These are phyloP conservation scores for Bipolaris cookei DNA, from an alignment of 2,329 filamentous ascomycete species.

Conservation along the genomic window DNA sequence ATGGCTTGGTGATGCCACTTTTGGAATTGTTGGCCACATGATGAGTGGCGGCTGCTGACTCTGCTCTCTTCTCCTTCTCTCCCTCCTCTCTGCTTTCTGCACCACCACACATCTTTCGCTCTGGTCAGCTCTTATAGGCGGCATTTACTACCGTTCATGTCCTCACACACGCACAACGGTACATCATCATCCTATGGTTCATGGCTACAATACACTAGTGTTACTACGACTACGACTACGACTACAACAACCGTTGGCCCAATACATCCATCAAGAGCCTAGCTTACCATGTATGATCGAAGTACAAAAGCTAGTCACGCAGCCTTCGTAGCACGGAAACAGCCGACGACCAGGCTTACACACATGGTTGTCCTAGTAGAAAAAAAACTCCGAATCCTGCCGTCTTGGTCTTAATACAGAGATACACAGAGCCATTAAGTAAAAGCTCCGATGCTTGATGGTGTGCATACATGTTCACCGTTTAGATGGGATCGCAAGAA, in stretches of 20 bases:
- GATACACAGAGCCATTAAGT: neutral
- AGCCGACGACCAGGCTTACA: slow-evolving; percentile 11
- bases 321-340: slow-evolving; percentile 10
- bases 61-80: too few relatives aligned
- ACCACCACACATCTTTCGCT: slow-evolving; percentile 6
- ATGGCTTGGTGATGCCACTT: neutral
- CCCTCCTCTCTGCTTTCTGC: neutral
- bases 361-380: neutral
- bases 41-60: slow-evolving; percentile 1
- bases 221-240: neutral
- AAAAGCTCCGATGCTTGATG: slow-evolving; percentile 14
- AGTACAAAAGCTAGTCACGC: slow-evolving; percentile 11
- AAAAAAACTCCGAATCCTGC: slow-evolving; percentile 29
- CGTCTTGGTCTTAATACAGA: neutral
- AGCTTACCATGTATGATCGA: neutral
- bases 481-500: too few relatives aligned
- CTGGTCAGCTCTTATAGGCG: slow-evolving; percentile 1
- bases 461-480: slow-evolving; percentile 22
- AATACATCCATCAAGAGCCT: neutral
- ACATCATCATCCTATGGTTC: slow-evolving; percentile 1
- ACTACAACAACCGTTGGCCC: neutral
- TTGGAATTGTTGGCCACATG: neutral
- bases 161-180: slow-evolving; percentile 4
- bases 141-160: neutral
- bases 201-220: neutral